Evolutionary conservation across 2,329 filamentous ascomycete species (phyloP), one percentile per base, ranked within the genome.

Genomic region (Fusarium globosum): DNA sequence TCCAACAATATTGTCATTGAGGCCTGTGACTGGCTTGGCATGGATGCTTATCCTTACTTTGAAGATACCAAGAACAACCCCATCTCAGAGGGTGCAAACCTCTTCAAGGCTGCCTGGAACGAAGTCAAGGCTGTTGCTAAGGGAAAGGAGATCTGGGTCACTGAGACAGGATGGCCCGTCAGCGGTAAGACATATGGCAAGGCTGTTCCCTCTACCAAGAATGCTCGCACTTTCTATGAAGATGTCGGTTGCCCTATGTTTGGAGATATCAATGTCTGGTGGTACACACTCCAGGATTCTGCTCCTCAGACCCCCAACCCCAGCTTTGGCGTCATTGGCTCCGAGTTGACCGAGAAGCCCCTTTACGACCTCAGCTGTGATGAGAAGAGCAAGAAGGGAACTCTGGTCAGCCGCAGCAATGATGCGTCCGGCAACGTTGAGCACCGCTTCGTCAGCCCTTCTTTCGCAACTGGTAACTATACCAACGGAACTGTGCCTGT

Each of bases 21-120:
- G 15, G 89, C 88, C 45, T 84, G 87, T 71, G 94, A 97, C 85
- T 97, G 91, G 88, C 82, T 97, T 68, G 95, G 95, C 74, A 90
- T 96, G 81, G 94, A 97, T 80, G 92, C 91, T 23, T 97, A 96
- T 88, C 94, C 88, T 26, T 97, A 95, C 87, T 97, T 92, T 85
- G 90, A 97, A 85, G 88, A 87, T 77, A 92, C 90, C 68, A 86
- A 89, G 80, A 77, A 85, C 77, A 95, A 95, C 85, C 83, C 82
- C 77, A 91, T 97, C 77, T 86, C 85, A 3, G 86, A 90, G 71
- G 91, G 87, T 77, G 88, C 89, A 78, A 77, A 81, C 23, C 89
- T 95, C 57, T 96, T 97, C 86, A 85, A 91, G 79, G 86, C 88
- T 20, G 91, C 94, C 21, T 85, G 93, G 43, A 83, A 86, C 56